Conservation (phyloP, 768 basidiomycete species). For the Leccinum incarnatum region DNA sequence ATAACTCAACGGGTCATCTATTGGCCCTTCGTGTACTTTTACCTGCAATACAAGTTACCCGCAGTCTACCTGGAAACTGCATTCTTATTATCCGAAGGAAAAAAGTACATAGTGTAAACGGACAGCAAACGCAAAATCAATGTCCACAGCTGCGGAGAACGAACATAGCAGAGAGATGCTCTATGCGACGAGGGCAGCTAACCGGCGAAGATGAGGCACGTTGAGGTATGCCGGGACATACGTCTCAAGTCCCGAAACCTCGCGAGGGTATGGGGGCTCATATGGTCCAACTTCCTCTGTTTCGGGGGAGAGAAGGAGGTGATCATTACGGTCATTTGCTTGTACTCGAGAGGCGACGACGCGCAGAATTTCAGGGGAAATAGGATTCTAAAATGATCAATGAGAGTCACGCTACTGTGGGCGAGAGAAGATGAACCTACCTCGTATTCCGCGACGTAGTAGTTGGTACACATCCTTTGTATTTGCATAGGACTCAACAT, state of each 20-base stretch:
- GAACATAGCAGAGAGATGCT: conserved; percentile 2
- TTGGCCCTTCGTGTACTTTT: not conserved
- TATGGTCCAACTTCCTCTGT: conserved; percentile 97
- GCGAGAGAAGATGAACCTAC: conserved; percentile 38
- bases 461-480: conserved; percentile 98
- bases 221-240: conserved; percentile 92
- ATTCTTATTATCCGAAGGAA: conserved; percentile 18
- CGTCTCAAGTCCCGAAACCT: conserved; percentile 94
- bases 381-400: conserved; percentile 67
- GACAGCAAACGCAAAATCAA: conserved; percentile 15
- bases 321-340: conserved; percentile 95
- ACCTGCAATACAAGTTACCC: not conserved
- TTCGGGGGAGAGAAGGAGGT: conserved; percentile 92
- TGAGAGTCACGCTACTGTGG: not conserved
- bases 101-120: conserved; percentile 22
- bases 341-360: conserved; percentile 95
- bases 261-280: conserved; percentile 89
- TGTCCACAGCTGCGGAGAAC: not conserved
- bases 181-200: conserved; percentile 83
- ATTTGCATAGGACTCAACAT: conserved; percentile 99
- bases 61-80: not conserved
- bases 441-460: conserved; percentile 99
- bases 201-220: conserved; percentile 82
- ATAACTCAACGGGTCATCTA: not conserved
- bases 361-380: conserved; percentile 94